phyloP scores from a whole-genome alignment of 1,284 basidiomycete species.

The Psilocybe mexicana region DNA sequence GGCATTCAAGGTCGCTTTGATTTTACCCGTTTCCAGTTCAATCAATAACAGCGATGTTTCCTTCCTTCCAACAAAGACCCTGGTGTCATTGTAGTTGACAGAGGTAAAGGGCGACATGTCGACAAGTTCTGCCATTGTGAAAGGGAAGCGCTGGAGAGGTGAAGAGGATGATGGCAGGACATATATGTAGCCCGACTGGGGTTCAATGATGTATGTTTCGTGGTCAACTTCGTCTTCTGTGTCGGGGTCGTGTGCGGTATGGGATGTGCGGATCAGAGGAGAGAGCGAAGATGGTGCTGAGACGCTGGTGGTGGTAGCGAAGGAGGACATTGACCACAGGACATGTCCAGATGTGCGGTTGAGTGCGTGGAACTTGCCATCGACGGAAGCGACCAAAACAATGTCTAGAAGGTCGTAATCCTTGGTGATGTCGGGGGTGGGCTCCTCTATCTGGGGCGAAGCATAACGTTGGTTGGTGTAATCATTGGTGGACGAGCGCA shows the following conservation, averaged over 20 bases:
- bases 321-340: constrained; percentile 80
- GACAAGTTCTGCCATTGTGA: constrained; percentile 85
- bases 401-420: constrained; percentile 71
- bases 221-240: constrained; percentile 50
- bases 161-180: constrained; percentile 66
- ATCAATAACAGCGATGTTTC: constrained; percentile 80
- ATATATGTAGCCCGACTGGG: constrained; percentile 88
- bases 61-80: constrained; percentile 84
- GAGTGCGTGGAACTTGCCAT: constrained; percentile 87
- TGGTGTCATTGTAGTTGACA: constrained; percentile 59
- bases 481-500: constrained; percentile 3
- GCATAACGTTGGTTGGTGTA: constrained; percentile 7
- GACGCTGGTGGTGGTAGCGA: constrained; percentile 40
- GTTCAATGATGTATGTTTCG: constrained; percentile 89
- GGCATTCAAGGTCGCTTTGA: constrained; percentile 77
- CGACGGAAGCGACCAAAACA: constrained; percentile 85
- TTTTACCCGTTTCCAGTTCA: constrained; percentile 56
- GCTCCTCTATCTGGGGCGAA: constrained; percentile 2
- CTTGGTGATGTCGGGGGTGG: constrained; percentile 20
- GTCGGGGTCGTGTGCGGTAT: constrained; percentile 56
- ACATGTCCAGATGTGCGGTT: constrained; percentile 76
- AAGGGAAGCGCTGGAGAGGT: constrained; percentile 78
- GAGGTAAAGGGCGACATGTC: constrained; percentile 86
- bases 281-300: constrained; percentile 53
- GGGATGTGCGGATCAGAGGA: constrained; percentile 72